Evolutionary conservation across 768 basidiomycete species (phyloP).

Genomic region (Kwoniella shandongensis): DNA sequence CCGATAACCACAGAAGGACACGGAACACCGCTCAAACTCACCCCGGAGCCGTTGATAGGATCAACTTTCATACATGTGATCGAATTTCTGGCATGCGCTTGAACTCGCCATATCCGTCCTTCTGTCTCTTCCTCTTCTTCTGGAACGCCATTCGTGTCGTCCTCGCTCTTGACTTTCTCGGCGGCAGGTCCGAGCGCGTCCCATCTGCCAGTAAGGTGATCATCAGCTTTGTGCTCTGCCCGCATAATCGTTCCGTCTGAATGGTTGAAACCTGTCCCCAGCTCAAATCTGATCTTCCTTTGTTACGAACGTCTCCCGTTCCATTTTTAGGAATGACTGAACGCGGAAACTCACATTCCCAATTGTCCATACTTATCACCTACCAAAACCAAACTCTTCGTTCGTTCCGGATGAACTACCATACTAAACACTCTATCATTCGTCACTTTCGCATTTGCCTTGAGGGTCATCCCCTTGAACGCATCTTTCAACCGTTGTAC

Average conservation of each 20-base stretch:
- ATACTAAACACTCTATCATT: slow-evolving; percentile 55
- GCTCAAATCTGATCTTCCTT: too few species aligned
- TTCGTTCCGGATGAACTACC: slow-evolving; percentile 52
- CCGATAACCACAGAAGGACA: not conserved
- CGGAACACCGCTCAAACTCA: too few species aligned
- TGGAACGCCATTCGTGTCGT: slow-evolving; percentile 26
- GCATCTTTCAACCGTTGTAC: slow-evolving; percentile 32
- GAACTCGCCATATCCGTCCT: slow-evolving; percentile 51
- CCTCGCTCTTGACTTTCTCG: slow-evolving; percentile 31
- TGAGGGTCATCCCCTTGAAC: slow-evolving; percentile 44
- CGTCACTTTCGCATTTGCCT: slow-evolving; percentile 50
- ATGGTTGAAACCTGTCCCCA: too few species aligned
- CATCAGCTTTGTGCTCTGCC: too few species aligned
- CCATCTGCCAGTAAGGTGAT: slow-evolving; percentile 35
- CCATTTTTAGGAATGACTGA: not conserved
- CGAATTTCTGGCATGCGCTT: slow-evolving; percentile 47
- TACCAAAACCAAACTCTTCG: slow-evolving; percentile 52
- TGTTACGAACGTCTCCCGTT: too few species aligned
- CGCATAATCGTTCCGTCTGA: too few species aligned
- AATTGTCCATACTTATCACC: slow-evolving; percentile 54
- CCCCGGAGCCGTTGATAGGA: slow-evolving; percentile 49
- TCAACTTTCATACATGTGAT: slow-evolving; percentile 54
- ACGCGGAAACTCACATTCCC: slow-evolving; percentile 45
- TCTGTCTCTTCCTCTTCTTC: slow-evolving; percentile 35
- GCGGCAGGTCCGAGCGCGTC: slow-evolving; percentile 43